phyloP scores from a whole-genome alignment of 2,329 filamentous ascomycete species.

The Scedosporium apiospermum region DNA sequence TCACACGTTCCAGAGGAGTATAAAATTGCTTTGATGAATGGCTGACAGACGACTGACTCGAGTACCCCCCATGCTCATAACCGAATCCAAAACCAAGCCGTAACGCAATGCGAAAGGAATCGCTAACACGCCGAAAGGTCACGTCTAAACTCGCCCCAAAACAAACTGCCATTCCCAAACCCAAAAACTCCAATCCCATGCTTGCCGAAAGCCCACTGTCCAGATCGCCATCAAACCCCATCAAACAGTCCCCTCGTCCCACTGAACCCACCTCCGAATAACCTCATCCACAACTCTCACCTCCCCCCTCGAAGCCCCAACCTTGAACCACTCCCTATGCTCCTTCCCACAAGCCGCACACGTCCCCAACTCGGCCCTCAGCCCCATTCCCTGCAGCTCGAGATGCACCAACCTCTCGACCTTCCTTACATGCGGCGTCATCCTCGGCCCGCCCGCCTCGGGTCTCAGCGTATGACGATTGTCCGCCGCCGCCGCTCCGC shows the following conservation, averaged over 20 bases:
- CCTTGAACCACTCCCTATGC: conserved; percentile 93
- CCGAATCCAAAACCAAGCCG: no score
- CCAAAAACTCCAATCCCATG: neutral
- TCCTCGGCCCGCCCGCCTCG: conserved; percentile 37
- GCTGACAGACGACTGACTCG: no score
- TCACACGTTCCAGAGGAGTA: no score
- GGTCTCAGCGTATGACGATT: neutral
- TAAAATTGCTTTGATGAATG: no score
- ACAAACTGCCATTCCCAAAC: neutral
- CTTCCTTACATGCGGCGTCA: conserved; percentile 76
- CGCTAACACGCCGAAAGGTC: no score
- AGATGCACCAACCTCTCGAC: conserved; percentile 88
- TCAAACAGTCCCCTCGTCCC: conserved; percentile 48
- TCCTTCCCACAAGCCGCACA: conserved; percentile 74
- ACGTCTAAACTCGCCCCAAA: no score
- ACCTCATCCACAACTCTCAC: conserved; percentile 59
- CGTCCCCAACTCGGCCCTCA: conserved; percentile 42
- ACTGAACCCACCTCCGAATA: conserved; percentile 75
- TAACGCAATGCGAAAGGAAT: no score
- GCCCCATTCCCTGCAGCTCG: conserved; percentile 60
- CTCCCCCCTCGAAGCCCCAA: conserved; percentile 63
- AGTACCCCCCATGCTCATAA: no score
- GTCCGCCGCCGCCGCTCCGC: neutral
- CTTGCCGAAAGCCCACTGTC: no score
- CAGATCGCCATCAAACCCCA: neutral